phyloP scores from a whole-genome alignment of 495 filamentous ascomycete genomes.

The Talaromyces thailandensis region DNA sequence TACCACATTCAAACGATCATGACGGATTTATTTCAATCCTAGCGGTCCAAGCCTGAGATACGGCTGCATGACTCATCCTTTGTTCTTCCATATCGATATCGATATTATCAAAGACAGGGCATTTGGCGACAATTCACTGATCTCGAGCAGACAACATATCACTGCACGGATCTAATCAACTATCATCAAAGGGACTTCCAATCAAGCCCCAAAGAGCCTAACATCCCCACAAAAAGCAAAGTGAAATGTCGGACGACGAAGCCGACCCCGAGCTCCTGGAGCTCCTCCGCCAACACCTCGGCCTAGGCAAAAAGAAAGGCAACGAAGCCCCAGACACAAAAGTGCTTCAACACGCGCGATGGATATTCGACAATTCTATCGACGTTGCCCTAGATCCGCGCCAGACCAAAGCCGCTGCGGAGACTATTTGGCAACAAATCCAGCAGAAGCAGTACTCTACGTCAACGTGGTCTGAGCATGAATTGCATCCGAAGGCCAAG shows the following conservation, averaged over 20 bases:
- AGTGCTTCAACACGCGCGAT: constrained; percentile 74
- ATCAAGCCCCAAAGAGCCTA: not conserved
- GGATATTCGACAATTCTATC: constrained; percentile 85
- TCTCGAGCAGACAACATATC: not conserved
- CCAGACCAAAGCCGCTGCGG: constrained; percentile 71
- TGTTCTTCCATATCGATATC: constrained; percentile 1
- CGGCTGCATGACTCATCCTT: not conserved
- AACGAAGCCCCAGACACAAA: constrained; percentile 58
- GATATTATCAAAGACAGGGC: not conserved
- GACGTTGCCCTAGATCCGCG: constrained; percentile 80
- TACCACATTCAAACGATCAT: not conserved
- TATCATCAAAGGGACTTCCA: no score
- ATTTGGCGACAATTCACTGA: not conserved
- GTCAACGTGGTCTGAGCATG: constrained; percentile 76
- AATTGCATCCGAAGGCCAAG: constrained; percentile 77
- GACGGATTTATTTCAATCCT: not conserved
- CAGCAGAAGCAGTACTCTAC: constrained; percentile 75
- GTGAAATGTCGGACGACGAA: constrained; percentile 79
- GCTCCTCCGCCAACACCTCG: constrained; percentile 74
- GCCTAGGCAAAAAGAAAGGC: constrained; percentile 41
- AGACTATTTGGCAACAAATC: constrained; percentile 70
- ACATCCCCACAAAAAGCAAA: not conserved
- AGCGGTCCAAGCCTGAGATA: not conserved
- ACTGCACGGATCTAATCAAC: not conserved
- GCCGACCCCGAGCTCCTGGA: constrained; percentile 79